A percentile compares a stretch with the other conserved stretches of the same genome.
Evolutionary conservation across 768 basidiomycete species (phyloP).

Genomic region (Baorangia bicolor): DNA sequence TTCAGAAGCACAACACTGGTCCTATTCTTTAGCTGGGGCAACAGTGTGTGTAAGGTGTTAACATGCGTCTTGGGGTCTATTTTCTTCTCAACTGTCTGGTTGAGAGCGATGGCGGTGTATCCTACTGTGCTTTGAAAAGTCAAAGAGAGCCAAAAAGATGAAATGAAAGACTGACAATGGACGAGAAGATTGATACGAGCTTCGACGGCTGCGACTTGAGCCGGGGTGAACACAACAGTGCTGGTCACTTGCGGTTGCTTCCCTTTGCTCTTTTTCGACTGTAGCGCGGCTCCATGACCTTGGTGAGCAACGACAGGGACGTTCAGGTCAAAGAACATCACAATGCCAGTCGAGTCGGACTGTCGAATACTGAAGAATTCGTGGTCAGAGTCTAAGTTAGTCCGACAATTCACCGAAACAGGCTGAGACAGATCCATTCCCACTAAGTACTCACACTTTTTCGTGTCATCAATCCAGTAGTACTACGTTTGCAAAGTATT

Average conservation of each 20-base stretch:
- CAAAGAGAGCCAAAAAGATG: not conserved
- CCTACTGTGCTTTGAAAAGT: constrained; percentile 56
- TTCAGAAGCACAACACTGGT: constrained; percentile 66
- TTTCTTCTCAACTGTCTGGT: constrained; percentile 67
- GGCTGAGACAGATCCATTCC: too few relatives aligned
- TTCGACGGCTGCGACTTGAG: constrained; percentile 60
- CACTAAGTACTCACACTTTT: too few relatives aligned
- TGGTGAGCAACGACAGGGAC: constrained; percentile 43
- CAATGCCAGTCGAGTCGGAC: not conserved
- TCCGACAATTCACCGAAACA: not conserved
- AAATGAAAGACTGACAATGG: constrained; percentile 53
- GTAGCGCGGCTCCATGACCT: constrained; percentile 6
- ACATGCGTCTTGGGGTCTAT: constrained; percentile 70
- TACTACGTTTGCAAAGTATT: not conserved
- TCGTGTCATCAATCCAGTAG: too few relatives aligned
- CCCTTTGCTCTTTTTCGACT: constrained; percentile 31
- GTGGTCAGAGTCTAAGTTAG: not conserved
- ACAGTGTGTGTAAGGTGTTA: constrained; percentile 58
- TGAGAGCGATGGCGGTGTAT: constrained; percentile 79
- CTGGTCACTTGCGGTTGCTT: constrained; percentile 36
- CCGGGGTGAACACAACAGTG: constrained; percentile 44
- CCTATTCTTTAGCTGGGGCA: constrained; percentile 60
- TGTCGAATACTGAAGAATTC: not conserved
- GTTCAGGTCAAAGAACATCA: constrained; percentile 71
- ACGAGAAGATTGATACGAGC: constrained; percentile 65